Conservation (phyloP, 2,329 filamentous ascomycete species). For the Pseudocercospora musae region DNA sequence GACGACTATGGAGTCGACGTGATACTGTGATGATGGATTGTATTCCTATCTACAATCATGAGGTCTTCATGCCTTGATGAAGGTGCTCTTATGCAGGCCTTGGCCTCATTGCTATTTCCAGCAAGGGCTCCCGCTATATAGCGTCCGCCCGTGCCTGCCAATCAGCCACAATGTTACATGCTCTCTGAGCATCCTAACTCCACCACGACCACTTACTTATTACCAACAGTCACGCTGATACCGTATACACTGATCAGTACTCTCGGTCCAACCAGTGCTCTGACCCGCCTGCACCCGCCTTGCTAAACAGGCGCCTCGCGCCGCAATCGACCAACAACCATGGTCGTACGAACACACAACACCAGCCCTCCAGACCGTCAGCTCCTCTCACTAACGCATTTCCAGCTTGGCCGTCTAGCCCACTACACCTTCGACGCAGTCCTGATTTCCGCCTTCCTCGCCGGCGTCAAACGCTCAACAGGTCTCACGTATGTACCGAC, state of each 20-base stretch:
- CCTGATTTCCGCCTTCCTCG: slow-evolving; percentile 91
- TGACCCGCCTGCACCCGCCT: neutral
- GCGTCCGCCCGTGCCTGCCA: neutral
- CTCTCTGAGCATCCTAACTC: neutral
- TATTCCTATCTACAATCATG: too few species aligned
- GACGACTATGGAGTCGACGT: too few species aligned
- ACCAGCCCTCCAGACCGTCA: neutral
- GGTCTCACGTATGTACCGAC: slow-evolving; percentile 81
- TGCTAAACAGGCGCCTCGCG: neutral
- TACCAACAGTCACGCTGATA: neutral
- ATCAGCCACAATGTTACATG: neutral
- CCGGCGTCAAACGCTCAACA: slow-evolving; percentile 94
- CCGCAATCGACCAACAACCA: neutral
- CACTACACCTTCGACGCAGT: slow-evolving; percentile 97
- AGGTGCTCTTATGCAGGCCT: too few species aligned
- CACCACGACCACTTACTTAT: neutral
- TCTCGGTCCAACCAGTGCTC: neutral
- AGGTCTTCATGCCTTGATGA: too few species aligned
- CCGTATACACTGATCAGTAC: neutral
- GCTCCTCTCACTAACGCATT: slow-evolving; percentile 39
- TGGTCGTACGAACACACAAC: neutral
- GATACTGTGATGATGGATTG: too few species aligned
- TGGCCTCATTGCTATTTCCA: neutral
- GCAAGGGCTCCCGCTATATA: neutral
- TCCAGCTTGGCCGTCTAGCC: slow-evolving; percentile 85